Percentiles rank a stretch among this genome's conserved stretches.
These are phyloP conservation scores for Cystobasidium pallidum DNA, from an alignment of 1,284 basidiomycete species.

Conservation along the genomic window DNA sequence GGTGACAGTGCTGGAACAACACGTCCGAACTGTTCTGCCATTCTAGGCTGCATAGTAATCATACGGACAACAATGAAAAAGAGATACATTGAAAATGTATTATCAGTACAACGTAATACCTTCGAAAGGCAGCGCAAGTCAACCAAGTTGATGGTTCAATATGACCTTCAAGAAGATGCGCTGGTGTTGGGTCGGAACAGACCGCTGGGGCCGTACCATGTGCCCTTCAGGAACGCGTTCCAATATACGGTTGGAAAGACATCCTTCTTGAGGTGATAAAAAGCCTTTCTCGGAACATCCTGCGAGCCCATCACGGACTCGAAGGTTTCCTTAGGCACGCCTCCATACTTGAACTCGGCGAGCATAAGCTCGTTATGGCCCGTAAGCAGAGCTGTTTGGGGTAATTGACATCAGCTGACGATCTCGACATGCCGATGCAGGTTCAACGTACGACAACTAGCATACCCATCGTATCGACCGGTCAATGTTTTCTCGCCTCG, in stretches of 20 bases:
- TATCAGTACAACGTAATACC: too few species aligned
- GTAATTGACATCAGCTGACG: too few species aligned
- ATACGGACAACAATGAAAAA: neutral
- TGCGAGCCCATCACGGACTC: constrained; percentile 37
- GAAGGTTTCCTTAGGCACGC: constrained; percentile 78
- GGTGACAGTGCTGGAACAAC: neutral
- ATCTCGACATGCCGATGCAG: too few species aligned
- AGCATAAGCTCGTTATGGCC: constrained; percentile 44
- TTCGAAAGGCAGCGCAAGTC: too few species aligned
- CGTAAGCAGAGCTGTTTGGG: constrained; percentile 35
- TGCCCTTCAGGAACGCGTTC: constrained; percentile 72
- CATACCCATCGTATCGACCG: constrained; percentile 56
- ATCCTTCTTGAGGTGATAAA: constrained; percentile 83
- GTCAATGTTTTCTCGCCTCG: constrained; percentile 63
- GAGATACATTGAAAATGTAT: too few species aligned
- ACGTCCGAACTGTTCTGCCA: neutral
- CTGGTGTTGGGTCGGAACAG: constrained; percentile 35
- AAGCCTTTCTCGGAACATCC: constrained; percentile 49
- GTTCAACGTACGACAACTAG: constrained; percentile 59
- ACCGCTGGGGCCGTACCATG: constrained; percentile 52
- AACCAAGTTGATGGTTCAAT: neutral
- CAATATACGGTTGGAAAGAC: constrained; percentile 90
- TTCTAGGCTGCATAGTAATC: too few species aligned
- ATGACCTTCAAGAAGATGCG: neutral
- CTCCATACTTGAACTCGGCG: constrained; percentile 75